These are phyloP conservation scores for Theileria equi DNA, from an alignment of 169 alveolate genomes.

Conservation along the genomic window DNA sequence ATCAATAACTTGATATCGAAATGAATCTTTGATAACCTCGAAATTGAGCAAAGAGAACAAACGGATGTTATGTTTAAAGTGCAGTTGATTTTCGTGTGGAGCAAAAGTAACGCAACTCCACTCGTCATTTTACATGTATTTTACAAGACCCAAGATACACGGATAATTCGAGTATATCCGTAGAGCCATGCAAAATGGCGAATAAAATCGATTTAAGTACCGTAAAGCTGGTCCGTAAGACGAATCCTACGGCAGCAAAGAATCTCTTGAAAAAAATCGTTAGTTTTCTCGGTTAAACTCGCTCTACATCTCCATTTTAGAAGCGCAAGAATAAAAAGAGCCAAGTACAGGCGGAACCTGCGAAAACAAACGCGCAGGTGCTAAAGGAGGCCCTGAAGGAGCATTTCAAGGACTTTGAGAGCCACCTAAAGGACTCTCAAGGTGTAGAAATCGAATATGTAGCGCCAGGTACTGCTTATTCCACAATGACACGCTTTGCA, in stretches of 20 bases:
- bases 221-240: constrained; percentile 64
- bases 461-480: background rate
- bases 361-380: constrained; percentile 14
- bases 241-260: constrained; percentile 65
- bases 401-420: constrained; percentile 36
- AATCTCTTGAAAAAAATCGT: constrained; percentile 66
- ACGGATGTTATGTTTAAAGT: no score
- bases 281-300: constrained; percentile 2
- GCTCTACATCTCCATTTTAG: background rate
- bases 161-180: no score
- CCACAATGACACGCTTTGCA: background rate
- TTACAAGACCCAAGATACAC: no score
- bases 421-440: constrained; percentile 47
- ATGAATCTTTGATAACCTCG: no score
- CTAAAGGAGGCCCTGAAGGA: constrained; percentile 17
- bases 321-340: constrained; percentile 16
- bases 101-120: no score
- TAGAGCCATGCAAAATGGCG: constrained; percentile 12
- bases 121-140: no score
- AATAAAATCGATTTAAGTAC: constrained; percentile 24
- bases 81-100: no score
- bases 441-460: constrained; percentile 56
- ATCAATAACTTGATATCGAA: constrained; percentile 15
- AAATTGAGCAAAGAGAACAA: no score
- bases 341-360: background rate